These are phyloP conservation scores for Podosphaera fusca DNA, from an alignment of 2,329 filamentous ascomycete species.

Conservation along the genomic window DNA sequence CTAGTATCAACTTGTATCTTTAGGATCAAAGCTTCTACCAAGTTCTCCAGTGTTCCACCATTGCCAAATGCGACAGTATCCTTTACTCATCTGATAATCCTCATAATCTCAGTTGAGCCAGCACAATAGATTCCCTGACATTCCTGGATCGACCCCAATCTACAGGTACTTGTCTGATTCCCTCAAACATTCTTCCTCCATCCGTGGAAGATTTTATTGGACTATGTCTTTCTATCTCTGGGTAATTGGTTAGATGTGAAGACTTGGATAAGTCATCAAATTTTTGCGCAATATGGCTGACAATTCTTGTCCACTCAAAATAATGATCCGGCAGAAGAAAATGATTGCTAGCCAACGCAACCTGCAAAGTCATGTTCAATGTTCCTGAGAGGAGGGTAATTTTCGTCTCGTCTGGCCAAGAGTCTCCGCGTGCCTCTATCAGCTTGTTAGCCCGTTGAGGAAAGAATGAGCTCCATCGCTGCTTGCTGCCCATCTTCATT, in stretches of 20 bases:
- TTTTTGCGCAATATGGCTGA: not conserved
- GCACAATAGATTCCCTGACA: not conserved
- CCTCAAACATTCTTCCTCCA: not conserved
- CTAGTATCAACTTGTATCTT: no score
- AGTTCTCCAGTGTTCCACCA: no score
- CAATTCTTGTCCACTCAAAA: not conserved
- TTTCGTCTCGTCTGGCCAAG: not conserved
- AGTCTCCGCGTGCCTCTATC: not conserved
- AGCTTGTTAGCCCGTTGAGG: not conserved
- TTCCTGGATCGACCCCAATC: not conserved
- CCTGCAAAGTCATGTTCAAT: not conserved
- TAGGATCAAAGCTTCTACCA: no score
- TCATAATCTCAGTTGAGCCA: no score
- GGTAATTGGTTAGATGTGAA: not conserved
- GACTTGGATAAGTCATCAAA: not conserved
- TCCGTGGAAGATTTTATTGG: no score
- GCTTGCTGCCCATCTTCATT: not conserved
- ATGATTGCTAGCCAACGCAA: not conserved
- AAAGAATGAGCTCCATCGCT: not conserved
- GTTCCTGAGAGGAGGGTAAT: not conserved
- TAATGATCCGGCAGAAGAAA: not conserved
- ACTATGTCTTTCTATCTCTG: not conserved
- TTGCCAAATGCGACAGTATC: no score
- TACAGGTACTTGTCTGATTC: not conserved
- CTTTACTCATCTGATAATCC: no score